Base-by-base conservation (phyloP, 1,284 basidiomycete genomes). In the Trichosporon sp. region DNA sequence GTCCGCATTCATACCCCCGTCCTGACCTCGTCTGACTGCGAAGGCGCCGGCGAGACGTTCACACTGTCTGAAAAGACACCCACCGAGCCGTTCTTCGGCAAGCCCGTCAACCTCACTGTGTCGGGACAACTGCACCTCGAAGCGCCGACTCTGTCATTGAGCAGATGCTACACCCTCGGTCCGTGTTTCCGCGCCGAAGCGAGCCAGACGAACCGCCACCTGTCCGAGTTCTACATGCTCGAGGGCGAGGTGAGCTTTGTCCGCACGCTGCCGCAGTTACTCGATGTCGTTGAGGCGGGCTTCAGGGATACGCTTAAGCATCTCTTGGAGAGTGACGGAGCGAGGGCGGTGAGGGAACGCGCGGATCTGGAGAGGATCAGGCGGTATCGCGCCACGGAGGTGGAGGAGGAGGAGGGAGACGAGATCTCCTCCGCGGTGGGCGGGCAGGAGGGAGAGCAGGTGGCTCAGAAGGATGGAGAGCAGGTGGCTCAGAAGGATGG, bases 151-250 rank as follows among this genome's bases (percentile, higher is more conserved):
- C 84, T 87, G 8, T 86, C 91, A 0, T 80, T 96, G 14, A 85
- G 88, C 0, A 86, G 94, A 29, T 90, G 92, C 0, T 99, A 94
- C 82, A 94, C 93, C 0, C 85, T 97, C 23, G 89, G 90, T 0
- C 95, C 95, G 0, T 88, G 88, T 64, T 99, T 99, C 80, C 88
- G 95, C 21, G 95, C 95, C 19, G 95, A 99, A 74, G 86, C 87
- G 7, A 90, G 88, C 4, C 85, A 89, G 70, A 98, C 95, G 1
- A 87, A 86, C 58, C 85, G 95, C n/a, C 95, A 99, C 78, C 85
- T 99, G 7, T 87, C 92, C 57, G 96, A 99, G 77, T 99, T 99
- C 79, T 96, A 92, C 91, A 99, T 99, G 95, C 85, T 96, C 63
- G 95, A 99, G 80, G 93, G 90, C 0, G 95, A 96, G 76, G 87